phyloP scores from a whole-genome alignment of 2,329 filamentous ascomycete species.

The Fusarium musae region DNA sequence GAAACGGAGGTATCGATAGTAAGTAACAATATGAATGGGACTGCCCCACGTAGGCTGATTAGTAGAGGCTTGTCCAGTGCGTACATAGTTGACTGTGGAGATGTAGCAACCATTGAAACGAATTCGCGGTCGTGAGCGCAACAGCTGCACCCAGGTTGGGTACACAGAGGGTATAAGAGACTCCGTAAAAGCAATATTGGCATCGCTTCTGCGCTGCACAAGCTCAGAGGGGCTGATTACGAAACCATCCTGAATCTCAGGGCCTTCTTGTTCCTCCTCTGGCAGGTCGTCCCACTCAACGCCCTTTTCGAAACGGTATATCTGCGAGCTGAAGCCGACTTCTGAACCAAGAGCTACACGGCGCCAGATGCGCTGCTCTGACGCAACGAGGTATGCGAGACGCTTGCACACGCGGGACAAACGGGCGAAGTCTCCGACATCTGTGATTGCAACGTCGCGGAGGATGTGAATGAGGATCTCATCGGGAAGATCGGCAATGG shows the following conservation, averaged over 20 bases:
- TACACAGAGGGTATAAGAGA: conserved; percentile 59
- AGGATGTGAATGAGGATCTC: conserved; percentile 88
- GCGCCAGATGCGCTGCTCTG: conserved; percentile 89
- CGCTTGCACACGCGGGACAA: conserved; percentile 86
- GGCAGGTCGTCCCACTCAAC: conserved; percentile 64
- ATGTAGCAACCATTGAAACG: conserved; percentile 98
- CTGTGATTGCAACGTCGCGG: conserved; percentile 74
- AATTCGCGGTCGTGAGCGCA: conserved; percentile 83
- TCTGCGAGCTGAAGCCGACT: conserved; percentile 86
- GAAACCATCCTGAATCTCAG: conserved; percentile 46
- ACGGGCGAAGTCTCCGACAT: conserved; percentile 81
- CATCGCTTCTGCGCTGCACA: conserved; percentile 46
- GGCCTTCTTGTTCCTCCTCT: conserved; percentile 47
- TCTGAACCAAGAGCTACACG: conserved; percentile 75
- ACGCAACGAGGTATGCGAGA: conserved; percentile 84
- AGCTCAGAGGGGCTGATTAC: conserved; percentile 53
- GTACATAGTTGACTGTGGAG: conserved; percentile 93
- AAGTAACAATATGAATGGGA: conserved; percentile 95
- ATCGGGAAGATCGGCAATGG: conserved; percentile 79
- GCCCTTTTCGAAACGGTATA: conserved; percentile 78
- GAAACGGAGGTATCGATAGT: conserved; percentile 96
- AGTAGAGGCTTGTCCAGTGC: conserved; percentile 78
- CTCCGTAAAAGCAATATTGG: conserved; percentile 51
- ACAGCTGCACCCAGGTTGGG: conserved; percentile 73
- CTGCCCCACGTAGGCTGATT: conserved; percentile 80